phyloP scores from a whole-genome alignment of 179 eudicot species.

The Camellia oleifera region DNA sequence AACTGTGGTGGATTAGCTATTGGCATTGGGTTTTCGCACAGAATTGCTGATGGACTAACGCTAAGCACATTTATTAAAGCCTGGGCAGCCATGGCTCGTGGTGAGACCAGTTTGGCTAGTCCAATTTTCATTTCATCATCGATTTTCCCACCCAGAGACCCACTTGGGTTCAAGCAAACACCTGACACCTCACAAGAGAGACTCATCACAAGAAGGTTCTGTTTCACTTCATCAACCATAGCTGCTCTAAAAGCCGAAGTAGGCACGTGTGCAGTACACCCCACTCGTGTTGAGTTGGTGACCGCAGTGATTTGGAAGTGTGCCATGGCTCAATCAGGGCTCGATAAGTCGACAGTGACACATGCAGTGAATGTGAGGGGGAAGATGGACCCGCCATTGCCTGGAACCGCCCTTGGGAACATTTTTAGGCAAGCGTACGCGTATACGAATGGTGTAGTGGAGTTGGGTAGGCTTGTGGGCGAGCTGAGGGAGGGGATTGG shows the following conservation, averaged over 20 bases:
- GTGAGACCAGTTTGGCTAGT: neutral
- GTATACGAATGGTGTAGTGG: neutral
- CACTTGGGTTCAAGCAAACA: neutral
- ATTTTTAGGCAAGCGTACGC: slow-evolving; percentile 18
- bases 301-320: slow-evolving; percentile 32
- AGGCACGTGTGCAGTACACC: too few relatives aligned
- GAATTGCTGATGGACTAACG: slow-evolving; percentile 19
- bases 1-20: slow-evolving; percentile 33
- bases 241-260: neutral
- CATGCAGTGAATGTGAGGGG: slow-evolving; percentile 18
- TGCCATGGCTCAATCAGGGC: slow-evolving; percentile 19
- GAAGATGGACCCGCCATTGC: slow-evolving; percentile 16
- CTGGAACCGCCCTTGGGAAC: slow-evolving; percentile 23
- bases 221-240: slow-evolving; percentile 23
- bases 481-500: slow-evolving; percentile 17
- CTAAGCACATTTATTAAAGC: slow-evolving; percentile 15
- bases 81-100: slow-evolving; percentile 25
- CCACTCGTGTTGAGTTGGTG: slow-evolving; percentile 15
- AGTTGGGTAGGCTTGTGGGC: slow-evolving; percentile 12
- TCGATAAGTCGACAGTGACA: slow-evolving; percentile 19
- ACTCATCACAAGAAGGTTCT: slow-evolving; percentile 21
- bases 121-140: slow-evolving; percentile 21
- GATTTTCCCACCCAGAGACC: slow-evolving; percentile 25
- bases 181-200: neutral
- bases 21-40: slow-evolving; percentile 27